Evolutionary conservation across 1,139 yeast species (phyloP), one percentile per base, ranked within the genome.

Genomic region (Sugiyamaella xylanicola): DNA sequence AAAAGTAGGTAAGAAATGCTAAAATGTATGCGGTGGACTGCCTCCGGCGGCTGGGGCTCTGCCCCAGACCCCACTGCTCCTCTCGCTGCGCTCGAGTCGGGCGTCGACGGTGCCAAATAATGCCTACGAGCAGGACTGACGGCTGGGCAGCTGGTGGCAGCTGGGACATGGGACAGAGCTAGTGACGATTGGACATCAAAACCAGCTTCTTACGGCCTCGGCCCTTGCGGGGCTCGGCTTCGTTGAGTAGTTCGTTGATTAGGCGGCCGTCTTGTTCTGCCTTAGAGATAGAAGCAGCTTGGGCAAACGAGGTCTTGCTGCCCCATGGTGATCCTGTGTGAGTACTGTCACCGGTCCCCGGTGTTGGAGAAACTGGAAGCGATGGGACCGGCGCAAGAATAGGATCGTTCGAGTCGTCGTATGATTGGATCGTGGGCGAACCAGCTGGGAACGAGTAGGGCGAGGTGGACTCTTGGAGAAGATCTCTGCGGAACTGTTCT

Each of bases 291-390:
- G 61, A 60, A 3, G 65, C 59, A 2, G 62, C 62, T 37, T 49
- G 47, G 21, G 59, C 60, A 40, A 55, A 54, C 17, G 59, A 57
- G 7, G 53, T 21, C 21, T 50, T 50, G 16, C n/a, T 39, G 0
- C 87, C 87, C 87, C 87, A 84, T 1, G 83, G 79, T 1, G 86
- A 78, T 2, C 81, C 78, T 35, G 43, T 32, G 36, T 27, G n/a
- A 40, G 3, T 39, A 16, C 44, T 8, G 3, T 46, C 41, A 19
- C 25, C 13, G 40, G 13, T 27, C 4, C 47, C 17, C 17, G 22
- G 19, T 22, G 16, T 21, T 9, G 32, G 19, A 45, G 49, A 9
- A 51, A 54, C 56, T 8, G 29, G 17, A 3, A 41, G n/a, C 27
- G 45, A 15, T 21, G 56, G 54, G 8, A 54, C 53, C 13, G 58